phyloP scores from a whole-genome alignment of 2,329 filamentous ascomycete species.

The Stemphylium beticola region DNA sequence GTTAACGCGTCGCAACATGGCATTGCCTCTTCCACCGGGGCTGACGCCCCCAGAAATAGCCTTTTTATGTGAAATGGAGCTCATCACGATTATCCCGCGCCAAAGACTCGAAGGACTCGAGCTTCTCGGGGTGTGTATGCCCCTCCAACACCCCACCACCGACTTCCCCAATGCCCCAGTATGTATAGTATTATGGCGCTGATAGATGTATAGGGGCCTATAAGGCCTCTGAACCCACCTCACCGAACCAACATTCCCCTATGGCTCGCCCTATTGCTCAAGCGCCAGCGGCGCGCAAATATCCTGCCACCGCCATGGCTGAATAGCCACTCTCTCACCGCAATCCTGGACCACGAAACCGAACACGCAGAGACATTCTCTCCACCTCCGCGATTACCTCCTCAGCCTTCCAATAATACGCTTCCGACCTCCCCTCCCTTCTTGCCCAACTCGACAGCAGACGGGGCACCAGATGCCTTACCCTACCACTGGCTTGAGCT shows the following conservation, averaged over 20 bases:
- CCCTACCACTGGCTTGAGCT: constrained; percentile 97
- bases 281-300: constrained; percentile 91
- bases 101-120: constrained; percentile 86
- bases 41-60: constrained; percentile 87
- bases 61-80: constrained; percentile 97
- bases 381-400: constrained; percentile 75
- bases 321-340: constrained; percentile 72
- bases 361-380: constrained; percentile 73
- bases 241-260: constrained; percentile 80
- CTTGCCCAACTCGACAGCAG: constrained; percentile 73
- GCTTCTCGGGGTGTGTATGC: constrained; percentile 77
- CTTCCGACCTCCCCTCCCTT: constrained; percentile 69
- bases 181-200: constrained; percentile 7
- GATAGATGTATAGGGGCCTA: constrained; percentile 68
- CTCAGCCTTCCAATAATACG: constrained; percentile 54
- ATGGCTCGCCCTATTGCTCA: constrained; percentile 94
- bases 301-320: constrained; percentile 93
- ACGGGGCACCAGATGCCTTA: constrained; percentile 71
- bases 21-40: constrained; percentile 66
- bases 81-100: constrained; percentile 88
- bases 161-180: constrained; percentile 5
- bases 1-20: constrained; percentile 56
- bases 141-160: constrained; percentile 39
- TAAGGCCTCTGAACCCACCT: constrained; percentile 78
- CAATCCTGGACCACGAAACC: constrained; percentile 83